These are phyloP conservation scores for Leptographium galeiforme DNA, from an alignment of 2,329 filamentous ascomycete species.

Conservation along the genomic window DNA sequence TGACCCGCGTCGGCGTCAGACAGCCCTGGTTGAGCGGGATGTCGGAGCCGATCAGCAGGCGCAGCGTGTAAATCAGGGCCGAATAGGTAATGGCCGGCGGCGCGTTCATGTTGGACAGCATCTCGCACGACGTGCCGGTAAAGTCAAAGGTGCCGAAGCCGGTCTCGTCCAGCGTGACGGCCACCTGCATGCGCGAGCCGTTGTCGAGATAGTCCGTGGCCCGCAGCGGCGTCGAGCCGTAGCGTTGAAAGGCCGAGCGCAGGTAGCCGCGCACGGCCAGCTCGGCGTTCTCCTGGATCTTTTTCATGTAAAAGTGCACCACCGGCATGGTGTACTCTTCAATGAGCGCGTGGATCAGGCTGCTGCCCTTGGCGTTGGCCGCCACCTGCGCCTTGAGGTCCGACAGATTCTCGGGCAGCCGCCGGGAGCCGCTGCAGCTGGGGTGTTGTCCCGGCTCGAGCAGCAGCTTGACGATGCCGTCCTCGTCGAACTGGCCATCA, in stretches of 20 bases:
- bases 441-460: constrained; percentile 61
- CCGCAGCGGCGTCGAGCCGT: constrained; percentile 53
- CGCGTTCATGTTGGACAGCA: constrained; percentile 63
- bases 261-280: constrained; percentile 59
- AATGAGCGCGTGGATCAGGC: constrained; percentile 59
- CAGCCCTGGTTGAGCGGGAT: constrained; percentile 81
- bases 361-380: constrained; percentile 73
- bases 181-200: constrained; percentile 63
- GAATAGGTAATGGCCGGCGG: constrained; percentile 63
- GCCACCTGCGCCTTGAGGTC: constrained; percentile 79
- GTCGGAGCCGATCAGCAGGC: constrained; percentile 64
- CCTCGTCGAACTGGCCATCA: constrained; percentile 65
- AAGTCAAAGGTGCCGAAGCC: constrained; percentile 71
- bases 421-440: constrained; percentile 65
- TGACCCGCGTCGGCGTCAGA: constrained; percentile 59
- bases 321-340: constrained; percentile 64
- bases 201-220: constrained; percentile 79
- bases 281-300: constrained; percentile 70
- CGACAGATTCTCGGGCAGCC: constrained; percentile 69
- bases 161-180: constrained; percentile 60
- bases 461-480: constrained; percentile 57
- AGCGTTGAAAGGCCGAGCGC: constrained; percentile 38
- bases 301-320: constrained; percentile 72
- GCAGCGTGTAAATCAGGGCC: constrained; percentile 73
- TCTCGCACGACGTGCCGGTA: constrained; percentile 58